Base-by-base conservation (phyloP, 192 early-diverging fungal species). In the Coemansia sp. region DNA sequence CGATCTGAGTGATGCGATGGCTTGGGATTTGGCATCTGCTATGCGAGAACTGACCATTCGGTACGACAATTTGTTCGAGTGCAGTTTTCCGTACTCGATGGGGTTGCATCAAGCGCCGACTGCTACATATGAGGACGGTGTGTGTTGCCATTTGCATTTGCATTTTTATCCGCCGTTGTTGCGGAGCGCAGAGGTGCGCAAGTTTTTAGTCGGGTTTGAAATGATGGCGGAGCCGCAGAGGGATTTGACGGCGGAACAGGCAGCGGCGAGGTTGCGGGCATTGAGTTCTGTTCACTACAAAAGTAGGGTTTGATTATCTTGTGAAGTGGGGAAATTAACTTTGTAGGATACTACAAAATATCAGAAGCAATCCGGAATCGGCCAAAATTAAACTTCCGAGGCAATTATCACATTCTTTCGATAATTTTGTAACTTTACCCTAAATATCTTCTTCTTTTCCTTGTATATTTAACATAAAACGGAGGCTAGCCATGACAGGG, bases 81-180 rank as follows among this genome's bases (percentile, higher is more conserved):
- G 86, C 66, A 89, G 88, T 22, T 98, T 98, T 76, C 95, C 96
- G 1, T 98, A 98, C 74, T 94, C 93, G 2, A 96, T 96, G 94
- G 96, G 96, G 1, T 70, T 98, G 57, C 96, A 98, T 74, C 90
- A 93, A 57, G 84, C 93, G 1, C 95, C 95, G 0, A 78, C 88
- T 2, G 83, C 85, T 51, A 78, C 66, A 0, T 66, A 83, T 9
- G 75, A 85, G 2, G 76, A 88, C 47, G 65, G 73, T 2, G 63
- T 67, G 1, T 81, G 79, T 59, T 82, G 85, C 23, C 94, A 96
- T 73, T 69, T 98, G 27, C 96, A 98, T 65, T 43, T 96, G 48
- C 96, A 98, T 68, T 97, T 95, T 72, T 98, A 98, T 69, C 96
- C 96, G 23, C 93, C 96, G 29, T 82, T 98, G 35, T 75, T 98